phyloP scores from a whole-genome alignment of 371 early-diverging fungal species.

The Circinella minor region DNA sequence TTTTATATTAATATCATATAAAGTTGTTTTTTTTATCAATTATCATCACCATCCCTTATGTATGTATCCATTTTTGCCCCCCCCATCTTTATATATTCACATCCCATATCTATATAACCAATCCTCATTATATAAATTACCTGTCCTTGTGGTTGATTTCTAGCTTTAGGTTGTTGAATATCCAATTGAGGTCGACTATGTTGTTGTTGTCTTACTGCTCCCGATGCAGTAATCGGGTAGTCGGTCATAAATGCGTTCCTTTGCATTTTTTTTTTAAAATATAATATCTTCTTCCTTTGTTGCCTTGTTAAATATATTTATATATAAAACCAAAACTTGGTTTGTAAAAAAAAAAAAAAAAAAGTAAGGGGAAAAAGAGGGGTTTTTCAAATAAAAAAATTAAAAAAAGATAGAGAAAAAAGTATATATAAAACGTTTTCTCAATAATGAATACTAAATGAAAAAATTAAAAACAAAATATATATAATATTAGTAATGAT shows the following conservation, averaged over 20 bases:
- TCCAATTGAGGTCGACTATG: constrained; percentile 19
- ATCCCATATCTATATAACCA: not conserved
- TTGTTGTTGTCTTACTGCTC: not conserved
- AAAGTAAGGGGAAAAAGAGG: no score
- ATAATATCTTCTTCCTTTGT: no score
- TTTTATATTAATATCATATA: not conserved
- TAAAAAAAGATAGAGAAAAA: no score
- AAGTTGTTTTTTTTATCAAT: no score
- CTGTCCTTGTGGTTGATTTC: constrained; percentile 34
- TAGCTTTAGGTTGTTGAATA: constrained; percentile 32
- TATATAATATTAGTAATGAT: no score
- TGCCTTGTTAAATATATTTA: not conserved
- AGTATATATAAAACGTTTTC: no score
- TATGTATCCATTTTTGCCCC: no score
- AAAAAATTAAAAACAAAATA: no score
- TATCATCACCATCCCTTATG: no score
- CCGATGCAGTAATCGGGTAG: constrained; percentile 5
- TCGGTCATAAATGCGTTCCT: constrained; percentile 17
- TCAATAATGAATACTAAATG: no score
- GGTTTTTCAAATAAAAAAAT: no score
- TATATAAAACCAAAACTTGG: not conserved
- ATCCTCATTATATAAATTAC: constrained; percentile 6
- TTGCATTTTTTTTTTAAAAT: constrained; percentile 9
- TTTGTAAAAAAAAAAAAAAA: no score
- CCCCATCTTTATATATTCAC: not conserved